Base-by-base conservation (phyloP, 108 stramenopile species). In the Schizochytrium sp. region DNA sequence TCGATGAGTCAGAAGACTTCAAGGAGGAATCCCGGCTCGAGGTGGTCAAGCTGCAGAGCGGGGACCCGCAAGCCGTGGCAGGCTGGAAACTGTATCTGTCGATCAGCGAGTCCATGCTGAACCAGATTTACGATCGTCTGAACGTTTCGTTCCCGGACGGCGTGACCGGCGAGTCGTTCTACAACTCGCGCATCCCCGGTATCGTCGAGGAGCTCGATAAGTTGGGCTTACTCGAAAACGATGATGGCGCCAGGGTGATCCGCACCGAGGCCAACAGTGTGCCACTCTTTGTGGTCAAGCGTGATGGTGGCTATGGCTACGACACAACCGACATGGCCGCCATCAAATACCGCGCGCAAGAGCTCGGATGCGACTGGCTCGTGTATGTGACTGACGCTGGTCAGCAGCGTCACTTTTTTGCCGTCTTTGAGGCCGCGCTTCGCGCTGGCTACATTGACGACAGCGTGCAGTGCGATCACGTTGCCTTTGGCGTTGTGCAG, bases 251-350 rank as follows among this genome's bases (percentile, higher is more conserved):
- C 88, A 97, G 97, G 91, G 95, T 96, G 83, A 95, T 98, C 87
- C 97, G 96, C 92, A 95, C 96, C 14, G 94, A 95, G 60, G 95
- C 89, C 43, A 88, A 90, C 55, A 95, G 93, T 87, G 91, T 98
- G 69, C 98, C 98, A 5, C 94, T 99, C 23, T 98, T 99, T 95
- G 91, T 99, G 44, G 97, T 97, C 90, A 99, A 99, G 94, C 93
- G 94, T 21, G 99, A 99, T 92, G 98, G 98, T 28, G 99, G 99
- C 57, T 99, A 94, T 90, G 98, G 99, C 28, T 99, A 99, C 92
- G 99, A 99, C 93, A 96, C 96, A 47, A 99, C 99, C 57, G 99
- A 99, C 93, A 97, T 98, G 96, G 97, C 99, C 4, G 99, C 99
- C 45, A 92, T 99, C 87, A 96, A 96, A 90, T 97, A 99, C 91